Conservation (phyloP, 208 protist genomes). For the Spongospora subterranea region DNA sequence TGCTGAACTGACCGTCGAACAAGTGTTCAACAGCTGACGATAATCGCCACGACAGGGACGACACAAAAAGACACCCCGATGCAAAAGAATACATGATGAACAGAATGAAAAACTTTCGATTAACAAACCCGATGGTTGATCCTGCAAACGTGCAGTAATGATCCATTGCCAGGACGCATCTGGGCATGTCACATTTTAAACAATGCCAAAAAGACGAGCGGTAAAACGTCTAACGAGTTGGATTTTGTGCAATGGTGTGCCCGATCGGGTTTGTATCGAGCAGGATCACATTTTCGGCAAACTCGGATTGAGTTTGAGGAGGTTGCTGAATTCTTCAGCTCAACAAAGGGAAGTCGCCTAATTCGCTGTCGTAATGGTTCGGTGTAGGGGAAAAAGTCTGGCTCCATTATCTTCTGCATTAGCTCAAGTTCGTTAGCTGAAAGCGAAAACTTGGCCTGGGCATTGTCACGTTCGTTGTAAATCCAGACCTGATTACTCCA, state of each 20-base stretch:
- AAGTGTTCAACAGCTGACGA: neutral
- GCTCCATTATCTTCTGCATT: constrained; percentile 31
- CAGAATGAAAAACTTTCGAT: constrained; percentile 64
- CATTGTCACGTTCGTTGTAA: neutral
- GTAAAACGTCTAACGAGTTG: neutral
- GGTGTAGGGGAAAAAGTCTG: constrained; percentile 35
- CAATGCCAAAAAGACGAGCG: no score
- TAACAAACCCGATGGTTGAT: constrained; percentile 59
- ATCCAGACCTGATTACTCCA: constrained; percentile 48
- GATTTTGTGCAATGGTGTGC: neutral
- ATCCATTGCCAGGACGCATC: constrained; percentile 51
- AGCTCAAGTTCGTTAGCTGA: constrained; percentile 7
- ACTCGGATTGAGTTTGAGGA: neutral
- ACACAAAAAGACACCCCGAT: neutral
- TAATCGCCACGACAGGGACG: neutral
- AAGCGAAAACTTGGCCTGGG: neutral
- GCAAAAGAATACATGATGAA: constrained; percentile 59
- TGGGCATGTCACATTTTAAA: no score
- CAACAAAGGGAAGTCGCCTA: neutral
- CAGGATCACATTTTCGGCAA: neutral
- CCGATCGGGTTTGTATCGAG: constrained; percentile 37
- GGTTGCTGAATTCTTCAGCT: neutral
- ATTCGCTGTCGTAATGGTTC: constrained; percentile 33
- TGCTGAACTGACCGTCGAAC: neutral
- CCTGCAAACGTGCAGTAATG: constrained; percentile 60